phyloP scores from a whole-genome alignment of 148 eudicot species.

The Salicornia ramosissima region DNA sequence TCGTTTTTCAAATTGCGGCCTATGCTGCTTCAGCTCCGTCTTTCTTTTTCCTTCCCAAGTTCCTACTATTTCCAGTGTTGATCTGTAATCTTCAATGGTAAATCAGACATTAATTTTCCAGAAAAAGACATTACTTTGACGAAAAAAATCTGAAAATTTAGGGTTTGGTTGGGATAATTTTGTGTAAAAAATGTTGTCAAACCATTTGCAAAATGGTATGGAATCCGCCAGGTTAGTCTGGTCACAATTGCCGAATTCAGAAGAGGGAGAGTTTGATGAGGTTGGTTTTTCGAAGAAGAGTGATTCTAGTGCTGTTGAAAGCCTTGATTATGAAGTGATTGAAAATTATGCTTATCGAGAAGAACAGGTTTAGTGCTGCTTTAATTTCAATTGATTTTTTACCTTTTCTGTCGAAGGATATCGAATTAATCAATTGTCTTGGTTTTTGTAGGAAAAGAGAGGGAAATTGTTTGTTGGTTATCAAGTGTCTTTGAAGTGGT shows the following conservation, averaged over 20 bases:
- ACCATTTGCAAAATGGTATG: constrained; percentile 78
- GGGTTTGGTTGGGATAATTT: constrained; percentile 12
- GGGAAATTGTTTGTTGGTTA: constrained; percentile 73
- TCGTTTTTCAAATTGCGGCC: not conserved
- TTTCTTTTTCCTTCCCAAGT: not conserved
- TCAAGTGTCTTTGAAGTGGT: constrained; percentile 81
- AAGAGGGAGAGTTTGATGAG: constrained; percentile 48
- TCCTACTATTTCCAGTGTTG: not conserved
- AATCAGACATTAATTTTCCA: not conserved
- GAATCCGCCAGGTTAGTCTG: constrained; percentile 70
- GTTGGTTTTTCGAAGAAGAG: constrained; percentile 39
- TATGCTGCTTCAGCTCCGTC: not conserved
- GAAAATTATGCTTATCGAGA: constrained; percentile 82
- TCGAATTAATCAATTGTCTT: not conserved
- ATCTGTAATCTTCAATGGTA: not conserved
- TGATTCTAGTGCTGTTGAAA: constrained; percentile 52
- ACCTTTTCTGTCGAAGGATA: too few species aligned
- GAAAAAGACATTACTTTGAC: not conserved
- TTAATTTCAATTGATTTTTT: not conserved
- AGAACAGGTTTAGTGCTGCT: constrained; percentile 56
- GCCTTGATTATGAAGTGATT: constrained; percentile 92
- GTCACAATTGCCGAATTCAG: constrained; percentile 69
- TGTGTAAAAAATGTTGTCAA: constrained; percentile 42
- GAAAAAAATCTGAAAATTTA: not conserved
- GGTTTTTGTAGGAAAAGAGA: constrained; percentile 52